These are phyloP conservation scores for Paracorniculantispora psalliotae DNA, from an alignment of 2,329 filamentous ascomycete genomes.

Conservation along the genomic window DNA sequence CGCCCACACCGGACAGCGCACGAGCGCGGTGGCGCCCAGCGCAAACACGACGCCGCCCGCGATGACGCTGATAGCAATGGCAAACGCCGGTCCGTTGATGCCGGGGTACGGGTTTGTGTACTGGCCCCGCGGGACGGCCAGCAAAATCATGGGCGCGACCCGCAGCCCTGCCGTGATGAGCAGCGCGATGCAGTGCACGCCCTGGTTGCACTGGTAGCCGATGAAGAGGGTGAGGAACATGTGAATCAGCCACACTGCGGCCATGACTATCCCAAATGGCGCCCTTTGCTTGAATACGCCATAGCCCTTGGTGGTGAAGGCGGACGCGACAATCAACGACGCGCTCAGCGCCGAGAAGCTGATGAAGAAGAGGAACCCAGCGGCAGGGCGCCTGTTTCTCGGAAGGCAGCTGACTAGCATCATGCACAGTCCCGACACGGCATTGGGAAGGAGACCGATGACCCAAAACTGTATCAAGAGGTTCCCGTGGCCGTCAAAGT, in stretches of 20 bases:
- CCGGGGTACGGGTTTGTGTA: background rate
- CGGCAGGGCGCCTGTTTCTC: background rate
- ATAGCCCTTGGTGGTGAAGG: background rate
- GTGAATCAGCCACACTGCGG: conserved; percentile 2
- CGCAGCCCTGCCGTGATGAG: background rate
- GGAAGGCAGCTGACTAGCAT: background rate
- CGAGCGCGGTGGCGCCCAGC: background rate
- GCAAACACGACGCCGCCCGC: background rate
- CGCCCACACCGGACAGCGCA: conserved; percentile 2
- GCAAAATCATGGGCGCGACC: conserved; percentile 6
- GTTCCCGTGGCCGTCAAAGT: background rate
- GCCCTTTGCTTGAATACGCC: background rate
- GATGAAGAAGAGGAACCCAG: background rate
- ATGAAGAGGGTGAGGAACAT: background rate
- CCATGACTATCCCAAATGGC: conserved; percentile 7
- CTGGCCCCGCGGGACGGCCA: background rate
- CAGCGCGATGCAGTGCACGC: conserved; percentile 4
- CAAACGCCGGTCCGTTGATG: background rate
- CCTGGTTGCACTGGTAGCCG: conserved; percentile 4
- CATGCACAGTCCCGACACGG: conserved; percentile 4
- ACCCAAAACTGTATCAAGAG: conserved; percentile 6
- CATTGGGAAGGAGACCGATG: background rate
- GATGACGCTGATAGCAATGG: conserved; percentile 1
- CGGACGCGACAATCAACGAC: background rate
- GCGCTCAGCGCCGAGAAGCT: background rate